phyloP scores from a whole-genome alignment of 345 rosid species.

The Populus deltoides region DNA sequence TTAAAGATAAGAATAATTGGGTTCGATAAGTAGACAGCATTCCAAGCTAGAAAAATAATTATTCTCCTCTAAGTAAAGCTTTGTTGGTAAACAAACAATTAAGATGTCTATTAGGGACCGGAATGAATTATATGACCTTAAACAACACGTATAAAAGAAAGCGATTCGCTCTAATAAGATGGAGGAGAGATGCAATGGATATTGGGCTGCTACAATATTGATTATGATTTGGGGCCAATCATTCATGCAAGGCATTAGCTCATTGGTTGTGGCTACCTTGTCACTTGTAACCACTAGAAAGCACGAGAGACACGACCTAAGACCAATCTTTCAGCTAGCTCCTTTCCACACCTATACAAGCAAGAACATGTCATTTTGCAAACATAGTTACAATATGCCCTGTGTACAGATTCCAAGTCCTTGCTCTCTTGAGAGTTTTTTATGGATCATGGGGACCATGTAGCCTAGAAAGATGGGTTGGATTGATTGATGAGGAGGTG shows the following conservation, averaged over 20 bases:
- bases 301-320: conserved; percentile 5
- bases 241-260: background rate
- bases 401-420: background rate
- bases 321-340: conserved; percentile 3
- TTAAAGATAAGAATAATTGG: background rate
- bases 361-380: background rate
- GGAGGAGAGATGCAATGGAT: too few relatives aligned
- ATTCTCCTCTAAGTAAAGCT: background rate
- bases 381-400: too few relatives aligned
- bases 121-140: background rate
- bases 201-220: background rate
- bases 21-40: background rate
- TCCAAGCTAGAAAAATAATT: background rate
- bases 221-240: conserved; percentile 20
- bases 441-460: conserved; percentile 33
- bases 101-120: background rate
- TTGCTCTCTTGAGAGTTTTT: conserved; percentile 5
- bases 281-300: conserved; percentile 14
- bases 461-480: background rate
- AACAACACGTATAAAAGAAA: background rate
- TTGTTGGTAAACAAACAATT: conserved; percentile 7
- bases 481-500: background rate
- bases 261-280: conserved; percentile 11
- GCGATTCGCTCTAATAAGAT: background rate
- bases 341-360: conserved; percentile 9